A percentile compares a stretch with the other conserved stretches of the same genome.
Conservation (phyloP, 257 asterid genomes). For the Nicotiana noctiflora region DNA sequence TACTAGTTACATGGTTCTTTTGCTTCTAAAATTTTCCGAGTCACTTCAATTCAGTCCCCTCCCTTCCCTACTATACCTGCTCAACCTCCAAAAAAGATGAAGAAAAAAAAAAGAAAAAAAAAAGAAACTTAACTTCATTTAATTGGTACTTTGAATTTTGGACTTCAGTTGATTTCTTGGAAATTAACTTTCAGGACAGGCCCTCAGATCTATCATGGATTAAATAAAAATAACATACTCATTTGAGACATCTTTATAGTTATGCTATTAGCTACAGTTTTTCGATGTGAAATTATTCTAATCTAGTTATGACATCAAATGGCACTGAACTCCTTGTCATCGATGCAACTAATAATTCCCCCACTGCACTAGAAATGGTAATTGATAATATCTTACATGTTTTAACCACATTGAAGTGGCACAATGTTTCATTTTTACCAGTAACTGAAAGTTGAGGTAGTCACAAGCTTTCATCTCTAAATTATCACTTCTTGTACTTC, state of each 20-base stretch:
- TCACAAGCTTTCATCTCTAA: neutral
- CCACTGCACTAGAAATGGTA: neutral
- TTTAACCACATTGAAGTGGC: neutral
- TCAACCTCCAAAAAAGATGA: neutral
- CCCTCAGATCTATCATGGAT: neutral
- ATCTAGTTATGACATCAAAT: neutral
- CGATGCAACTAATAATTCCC: neutral
- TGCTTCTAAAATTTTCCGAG: neutral
- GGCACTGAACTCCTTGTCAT: neutral
- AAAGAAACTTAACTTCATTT: neutral
- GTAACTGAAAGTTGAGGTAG: neutral
- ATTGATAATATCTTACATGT: neutral
- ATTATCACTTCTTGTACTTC: neutral
- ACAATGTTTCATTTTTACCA: neutral
- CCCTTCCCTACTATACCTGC: neutral
- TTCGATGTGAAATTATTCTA: neutral
- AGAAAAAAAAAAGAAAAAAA: neutral
- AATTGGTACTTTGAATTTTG: neutral
- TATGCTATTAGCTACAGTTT: neutral
- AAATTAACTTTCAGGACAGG: neutral
- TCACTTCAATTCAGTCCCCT: neutral
- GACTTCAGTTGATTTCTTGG: neutral
- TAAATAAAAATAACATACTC: too few relatives aligned
- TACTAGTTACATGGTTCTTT: neutral
- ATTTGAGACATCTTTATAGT: neutral